Evolutionary conservation across 2,329 filamentous ascomycete species (phyloP), one percentile per base, ranked within the genome.

Genomic region (Teratosphaeria destructans): DNA sequence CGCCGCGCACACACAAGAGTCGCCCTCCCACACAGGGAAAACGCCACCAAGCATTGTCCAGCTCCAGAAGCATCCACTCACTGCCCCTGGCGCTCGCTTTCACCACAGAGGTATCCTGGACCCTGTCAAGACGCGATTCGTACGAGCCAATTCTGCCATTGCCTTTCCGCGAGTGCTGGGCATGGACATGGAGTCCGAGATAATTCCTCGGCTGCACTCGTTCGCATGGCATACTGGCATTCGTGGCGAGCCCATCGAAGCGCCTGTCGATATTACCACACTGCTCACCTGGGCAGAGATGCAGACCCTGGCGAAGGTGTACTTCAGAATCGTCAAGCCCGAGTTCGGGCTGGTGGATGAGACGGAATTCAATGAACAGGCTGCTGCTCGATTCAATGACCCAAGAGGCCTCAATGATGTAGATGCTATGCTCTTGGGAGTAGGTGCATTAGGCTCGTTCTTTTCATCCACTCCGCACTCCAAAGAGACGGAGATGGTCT

Each of bases 81-180:
- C 70, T 2, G 70, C 70, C 19, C 70, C 70, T 39, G 70, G 70
- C 3, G 70, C 70, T 26, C 64, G 69, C 1, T 72, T 72, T 57
- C 70, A 72, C 37, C 70, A 72, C 56, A 66, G 70, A n/a, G 67
- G 70, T 53, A 72, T 72, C 32, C 61, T 72, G 27, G 70, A 72
- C 59, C 70, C 70, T 0, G 66, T 69, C 55, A 71, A 71, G 62
- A 72, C 69, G 14, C 68, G 70, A 1, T 72, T 71, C 55, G 70
- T 72, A 19, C 63, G 70, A 39, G 70, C 70, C 8, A 72, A 72
- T 57, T 71, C 70, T 26, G 81, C 81, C 0, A 79, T 82, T 0
- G 80, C 81, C 0, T 84, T 84, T 64, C 76, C 82, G 1, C 72
- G 81, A 52, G 77, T 77, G 35, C 70, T 84, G 37, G 81, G 78